Conservation (phyloP, 192 early-diverging fungal species). For the Helicostylum pulchrum region DNA sequence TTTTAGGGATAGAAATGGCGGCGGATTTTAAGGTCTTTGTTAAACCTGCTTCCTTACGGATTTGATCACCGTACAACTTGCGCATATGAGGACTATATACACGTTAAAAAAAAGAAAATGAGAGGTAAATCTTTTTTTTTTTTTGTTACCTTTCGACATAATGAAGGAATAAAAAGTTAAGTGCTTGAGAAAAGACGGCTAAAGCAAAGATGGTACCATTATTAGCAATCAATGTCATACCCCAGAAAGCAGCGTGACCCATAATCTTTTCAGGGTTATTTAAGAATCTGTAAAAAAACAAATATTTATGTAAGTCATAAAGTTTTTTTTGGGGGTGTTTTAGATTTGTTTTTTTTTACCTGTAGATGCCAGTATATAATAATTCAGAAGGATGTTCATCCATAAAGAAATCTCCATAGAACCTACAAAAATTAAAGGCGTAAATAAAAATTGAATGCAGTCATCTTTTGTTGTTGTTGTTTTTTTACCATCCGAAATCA, state of each 20-base stretch:
- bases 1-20: constrained; percentile 57
- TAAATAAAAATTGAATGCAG: constrained; percentile 14
- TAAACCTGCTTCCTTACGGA: constrained; percentile 82
- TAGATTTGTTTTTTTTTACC: constrained; percentile 31
- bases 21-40: constrained; percentile 66
- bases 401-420: constrained; percentile 97
- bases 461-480: constrained; percentile 40
- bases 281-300: constrained; percentile 54
- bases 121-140: neutral
- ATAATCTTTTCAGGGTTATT: constrained; percentile 94
- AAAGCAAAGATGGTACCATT: constrained; percentile 79
- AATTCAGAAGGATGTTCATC: constrained; percentile 70
- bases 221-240: constrained; percentile 81
- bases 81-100: constrained; percentile 79
- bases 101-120: neutral
- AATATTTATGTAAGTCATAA: neutral
- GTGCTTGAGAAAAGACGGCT: constrained; percentile 79
- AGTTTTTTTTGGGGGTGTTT: neutral
- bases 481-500: constrained; percentile 86
- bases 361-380: constrained; percentile 90
- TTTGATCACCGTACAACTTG: constrained; percentile 78
- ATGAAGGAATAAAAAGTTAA: constrained; percentile 78
- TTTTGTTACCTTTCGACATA: constrained; percentile 68
- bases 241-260: constrained; percentile 94
- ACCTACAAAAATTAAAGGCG: constrained; percentile 47